A percentile compares a stretch with the other conserved stretches of the same genome.
These are phyloP conservation scores for Globisporangium lucens DNA, from an alignment of 352 stramenopile species.

Conservation along the genomic window DNA sequence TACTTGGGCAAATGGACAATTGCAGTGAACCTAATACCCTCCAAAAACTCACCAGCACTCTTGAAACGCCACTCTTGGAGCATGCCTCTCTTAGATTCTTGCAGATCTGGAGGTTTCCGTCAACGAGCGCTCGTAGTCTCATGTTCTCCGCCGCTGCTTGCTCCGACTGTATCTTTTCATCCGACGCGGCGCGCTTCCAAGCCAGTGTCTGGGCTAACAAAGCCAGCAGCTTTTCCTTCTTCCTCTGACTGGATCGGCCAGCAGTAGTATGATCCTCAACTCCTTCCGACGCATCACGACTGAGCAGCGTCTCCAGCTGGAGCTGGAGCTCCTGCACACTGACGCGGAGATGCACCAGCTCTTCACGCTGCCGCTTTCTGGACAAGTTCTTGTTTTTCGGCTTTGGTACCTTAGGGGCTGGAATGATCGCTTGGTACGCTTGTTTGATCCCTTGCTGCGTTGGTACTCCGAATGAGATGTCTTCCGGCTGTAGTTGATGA, in stretches of 20 bases:
- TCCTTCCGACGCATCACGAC: slow-evolving; percentile 69
- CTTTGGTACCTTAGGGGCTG: slow-evolving; percentile 15
- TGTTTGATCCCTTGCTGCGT: background rate
- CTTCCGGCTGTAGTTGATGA: background rate
- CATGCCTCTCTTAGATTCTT: background rate
- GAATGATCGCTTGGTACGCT: slow-evolving; percentile 2
- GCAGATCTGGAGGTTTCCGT: background rate
- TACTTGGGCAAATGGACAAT: no score
- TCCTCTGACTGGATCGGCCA: background rate
- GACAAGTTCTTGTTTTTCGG: slow-evolving; percentile 44
- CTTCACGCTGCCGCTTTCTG: slow-evolving; percentile 9
- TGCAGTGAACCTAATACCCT: no score
- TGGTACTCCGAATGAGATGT: background rate
- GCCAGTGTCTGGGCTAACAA: background rate
- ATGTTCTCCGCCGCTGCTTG: background rate
- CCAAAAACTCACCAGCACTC: background rate
- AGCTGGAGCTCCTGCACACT: background rate
- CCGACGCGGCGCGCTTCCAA: slow-evolving; percentile 3
- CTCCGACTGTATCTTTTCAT: background rate
- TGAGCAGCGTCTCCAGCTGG: slow-evolving; percentile 14
- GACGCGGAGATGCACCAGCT: background rate
- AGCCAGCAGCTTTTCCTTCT: slow-evolving; percentile 2
- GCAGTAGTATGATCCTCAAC: background rate
- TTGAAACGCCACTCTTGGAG: background rate
- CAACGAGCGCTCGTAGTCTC: slow-evolving; percentile 1